phyloP scores from a whole-genome alignment of 2,329 filamentous ascomycete species.

The Furcasterigmium sp. region DNA sequence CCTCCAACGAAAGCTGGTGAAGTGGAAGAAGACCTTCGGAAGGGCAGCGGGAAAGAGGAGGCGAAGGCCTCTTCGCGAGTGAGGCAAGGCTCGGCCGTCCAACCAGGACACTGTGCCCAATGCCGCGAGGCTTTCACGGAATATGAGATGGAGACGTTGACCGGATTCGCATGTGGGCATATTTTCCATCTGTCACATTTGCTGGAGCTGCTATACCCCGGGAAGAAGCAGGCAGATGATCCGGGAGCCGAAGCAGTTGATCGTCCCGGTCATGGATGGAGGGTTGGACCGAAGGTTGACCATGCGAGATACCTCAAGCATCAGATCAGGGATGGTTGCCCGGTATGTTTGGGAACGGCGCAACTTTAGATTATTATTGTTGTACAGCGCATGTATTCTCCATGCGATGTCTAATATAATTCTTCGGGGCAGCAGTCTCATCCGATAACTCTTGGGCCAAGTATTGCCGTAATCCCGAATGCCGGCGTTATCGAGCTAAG shows the following conservation, averaged over 20 bases:
- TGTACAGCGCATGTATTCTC: not conserved
- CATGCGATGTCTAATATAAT: too few relatives aligned
- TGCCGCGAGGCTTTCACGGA: slow-evolving; percentile 53
- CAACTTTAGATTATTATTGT: too few relatives aligned
- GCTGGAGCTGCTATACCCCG: slow-evolving; percentile 46
- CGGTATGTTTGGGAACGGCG: slow-evolving; percentile 38
- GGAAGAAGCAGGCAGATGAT: slow-evolving; percentile 39
- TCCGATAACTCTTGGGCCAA: too few relatives aligned
- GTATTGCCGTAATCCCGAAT: too few relatives aligned
- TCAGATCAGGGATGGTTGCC: slow-evolving; percentile 60
- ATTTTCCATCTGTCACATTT: slow-evolving; percentile 75
- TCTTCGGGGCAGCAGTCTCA: too few relatives aligned
- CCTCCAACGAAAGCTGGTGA: slow-evolving; percentile 8
- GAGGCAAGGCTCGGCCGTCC: slow-evolving; percentile 22
- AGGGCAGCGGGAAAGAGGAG: not conserved
- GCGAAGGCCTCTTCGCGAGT: too few relatives aligned
- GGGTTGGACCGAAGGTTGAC: slow-evolving; percentile 81
- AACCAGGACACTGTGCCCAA: slow-evolving; percentile 53
- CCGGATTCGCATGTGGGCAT: slow-evolving; percentile 79
- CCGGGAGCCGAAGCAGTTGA: slow-evolving; percentile 37
- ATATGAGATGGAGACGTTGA: slow-evolving; percentile 64
- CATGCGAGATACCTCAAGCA: slow-evolving; percentile 75
- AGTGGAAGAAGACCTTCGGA: slow-evolving; percentile 5
- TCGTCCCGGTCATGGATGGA: slow-evolving; percentile 44
- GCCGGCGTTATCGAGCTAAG: too few relatives aligned